Conservation (phyloP, 257 asterid genomes). For the Fraxinus excelsior region DNA sequence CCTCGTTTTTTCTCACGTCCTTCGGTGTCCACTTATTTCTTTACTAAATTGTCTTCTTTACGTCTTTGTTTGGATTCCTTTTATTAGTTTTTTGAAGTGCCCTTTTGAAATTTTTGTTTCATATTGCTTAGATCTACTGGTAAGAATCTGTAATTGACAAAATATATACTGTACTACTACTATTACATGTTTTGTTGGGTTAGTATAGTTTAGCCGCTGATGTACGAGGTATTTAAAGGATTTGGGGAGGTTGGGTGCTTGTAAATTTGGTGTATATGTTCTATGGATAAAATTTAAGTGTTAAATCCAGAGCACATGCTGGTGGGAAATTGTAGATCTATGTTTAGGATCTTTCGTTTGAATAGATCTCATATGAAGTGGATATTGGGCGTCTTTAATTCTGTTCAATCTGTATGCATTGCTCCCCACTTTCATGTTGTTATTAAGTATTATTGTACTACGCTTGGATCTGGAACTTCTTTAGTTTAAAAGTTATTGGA, state of each 20-base stretch:
- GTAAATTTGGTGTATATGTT: not conserved
- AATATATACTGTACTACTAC: not conserved
- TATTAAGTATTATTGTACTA: not conserved
- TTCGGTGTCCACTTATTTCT: not conserved
- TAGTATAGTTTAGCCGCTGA: no score
- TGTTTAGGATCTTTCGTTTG: not conserved
- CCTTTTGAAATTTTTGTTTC: not conserved
- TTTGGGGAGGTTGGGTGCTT: not conserved
- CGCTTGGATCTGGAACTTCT: slow-evolving; percentile 21
- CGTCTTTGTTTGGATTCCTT: no score
- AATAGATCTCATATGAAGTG: slow-evolving; percentile 30
- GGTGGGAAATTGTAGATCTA: slow-evolving; percentile 20
- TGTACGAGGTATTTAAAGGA: no score
- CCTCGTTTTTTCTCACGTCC: slow-evolving; percentile 6
- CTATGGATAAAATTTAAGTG: not conserved
- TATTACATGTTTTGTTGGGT: not conserved
- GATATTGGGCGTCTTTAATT: slow-evolving; percentile 11
- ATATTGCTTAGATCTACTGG: slow-evolving; percentile 24
- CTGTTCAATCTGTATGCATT: slow-evolving; percentile 17
- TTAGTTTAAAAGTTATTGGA: slow-evolving; percentile 1
- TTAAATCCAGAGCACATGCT: not conserved
- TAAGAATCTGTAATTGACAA: not conserved
- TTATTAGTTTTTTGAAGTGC: not conserved
- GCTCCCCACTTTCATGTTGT: slow-evolving; percentile 3
- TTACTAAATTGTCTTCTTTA: no score